Conservation (phyloP, 2,329 filamentous ascomycete genomes). For the Ilyonectria mors-panacis region DNA sequence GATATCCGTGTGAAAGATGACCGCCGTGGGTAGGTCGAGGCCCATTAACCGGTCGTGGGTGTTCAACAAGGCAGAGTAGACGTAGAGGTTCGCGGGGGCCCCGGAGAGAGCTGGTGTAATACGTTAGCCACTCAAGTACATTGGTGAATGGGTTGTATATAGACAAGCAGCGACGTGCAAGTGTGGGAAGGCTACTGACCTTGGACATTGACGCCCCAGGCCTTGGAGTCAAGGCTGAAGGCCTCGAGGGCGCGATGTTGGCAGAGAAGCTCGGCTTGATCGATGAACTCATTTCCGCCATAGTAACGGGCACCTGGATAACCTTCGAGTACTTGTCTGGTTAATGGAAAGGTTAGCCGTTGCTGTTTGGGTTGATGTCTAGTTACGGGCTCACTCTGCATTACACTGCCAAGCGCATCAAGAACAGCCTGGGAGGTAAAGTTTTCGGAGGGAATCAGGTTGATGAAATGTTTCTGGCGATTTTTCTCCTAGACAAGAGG, state of each 20-base stretch:
- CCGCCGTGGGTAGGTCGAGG: conserved; percentile 94
- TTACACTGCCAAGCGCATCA: conserved; percentile 91
- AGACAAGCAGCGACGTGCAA: not conserved
- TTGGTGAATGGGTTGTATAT: not conserved
- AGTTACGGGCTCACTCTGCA: conserved; percentile 79
- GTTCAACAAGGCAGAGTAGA: conserved; percentile 93
- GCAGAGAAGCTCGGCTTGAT: conserved; percentile 89
- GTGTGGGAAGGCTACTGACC: conserved; percentile 63
- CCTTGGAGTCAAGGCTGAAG: conserved; percentile 84
- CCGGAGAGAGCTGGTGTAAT: conserved; percentile 79
- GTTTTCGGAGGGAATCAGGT: conserved; percentile 95
- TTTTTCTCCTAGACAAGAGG: conserved; percentile 81
- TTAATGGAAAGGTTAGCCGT: conserved; percentile 8
- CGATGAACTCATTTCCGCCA: conserved; percentile 96
- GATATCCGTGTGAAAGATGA: conserved; percentile 96
- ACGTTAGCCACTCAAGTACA: conserved; percentile 27
- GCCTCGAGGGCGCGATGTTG: conserved; percentile 91
- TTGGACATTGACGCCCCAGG: conserved; percentile 98
- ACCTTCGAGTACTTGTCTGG: conserved; percentile 96
- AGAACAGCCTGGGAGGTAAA: conserved; percentile 95
- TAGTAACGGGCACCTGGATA: conserved; percentile 98
- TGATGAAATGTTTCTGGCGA: conserved; percentile 98
- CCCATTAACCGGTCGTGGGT: conserved; percentile 98
- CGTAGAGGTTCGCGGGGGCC: conserved; percentile 84
- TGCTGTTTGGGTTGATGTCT: conserved; percentile 8